Conservation (phyloP, 768 basidiomycete species). For the Lyophyllum semitale region DNA sequence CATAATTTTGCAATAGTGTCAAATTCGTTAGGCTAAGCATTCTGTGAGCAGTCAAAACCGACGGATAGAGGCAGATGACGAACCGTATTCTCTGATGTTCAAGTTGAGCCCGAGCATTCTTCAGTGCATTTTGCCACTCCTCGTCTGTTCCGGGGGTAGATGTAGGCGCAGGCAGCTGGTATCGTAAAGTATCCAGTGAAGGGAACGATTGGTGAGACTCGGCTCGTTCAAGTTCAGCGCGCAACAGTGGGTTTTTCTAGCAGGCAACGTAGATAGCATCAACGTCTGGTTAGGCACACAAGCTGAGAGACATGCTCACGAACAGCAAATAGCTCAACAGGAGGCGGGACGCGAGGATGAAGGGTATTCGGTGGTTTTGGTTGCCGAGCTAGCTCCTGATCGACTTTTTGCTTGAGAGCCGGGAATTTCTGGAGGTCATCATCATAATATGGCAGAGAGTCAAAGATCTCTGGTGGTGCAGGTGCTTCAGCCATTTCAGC, state of each 20-base stretch:
- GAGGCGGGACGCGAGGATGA: conserved; percentile 73
- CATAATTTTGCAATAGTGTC: conserved; percentile 81
- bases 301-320: conserved; percentile 38
- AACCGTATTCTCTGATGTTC: conserved; percentile 86
- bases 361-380: conserved; percentile 58
- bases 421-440: conserved; percentile 85
- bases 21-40: conserved; percentile 75
- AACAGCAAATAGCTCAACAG: conserved; percentile 69
- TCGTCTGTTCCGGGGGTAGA: conserved; percentile 65
- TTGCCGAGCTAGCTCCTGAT: conserved; percentile 74
- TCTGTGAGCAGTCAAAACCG: conserved; percentile 1
- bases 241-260: conserved; percentile 69
- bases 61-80: conserved; percentile 13
- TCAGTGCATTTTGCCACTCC: conserved; percentile 73
- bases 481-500: conserved; percentile 27
- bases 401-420: conserved; percentile 71
- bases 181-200: conserved; percentile 69
- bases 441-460: conserved; percentile 94
- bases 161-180: conserved; percentile 72
- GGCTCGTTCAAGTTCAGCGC: conserved; percentile 76
- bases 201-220: conserved; percentile 65
- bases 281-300: conserved; percentile 5
- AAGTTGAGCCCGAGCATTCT: conserved; percentile 80
- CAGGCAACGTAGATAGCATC: not conserved
- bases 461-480: conserved; percentile 51